Base-by-base conservation (phyloP, 2,329 filamentous ascomycete species). In the Coniosporium tulheliwenetii region DNA sequence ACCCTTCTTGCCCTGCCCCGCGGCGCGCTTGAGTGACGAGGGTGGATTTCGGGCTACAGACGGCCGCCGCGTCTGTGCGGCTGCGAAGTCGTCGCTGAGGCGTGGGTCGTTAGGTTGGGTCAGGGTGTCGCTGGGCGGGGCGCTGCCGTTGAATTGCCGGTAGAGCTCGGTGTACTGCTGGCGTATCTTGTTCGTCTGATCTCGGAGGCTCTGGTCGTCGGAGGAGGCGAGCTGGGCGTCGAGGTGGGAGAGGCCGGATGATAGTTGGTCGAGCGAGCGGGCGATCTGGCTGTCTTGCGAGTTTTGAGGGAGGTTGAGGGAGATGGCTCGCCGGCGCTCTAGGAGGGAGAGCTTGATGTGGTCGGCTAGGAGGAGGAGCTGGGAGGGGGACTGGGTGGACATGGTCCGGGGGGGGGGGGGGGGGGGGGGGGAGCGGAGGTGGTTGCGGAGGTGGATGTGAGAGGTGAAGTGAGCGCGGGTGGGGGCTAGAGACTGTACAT, bases 271-370 rank as follows among this genome's bases (percentile, higher is more conserved):
- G 39, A 98, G 69, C 2, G 87, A 95, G 40, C 85, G 76, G 12
- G 83, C 82, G 50, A 96, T 87, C 59, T 93, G 83, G 34, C 81
- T 81, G 64, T 95, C 86, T 61, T 94, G 85, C 14, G 79, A 77
- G 56, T 81, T 81, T 39, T 76, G 76, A 44, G 85, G 76, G 42
- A 94, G 73, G 50, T 85, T 79, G 36, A 94, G 72, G 10, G 78
- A 82, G 52, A 85, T 77, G 38, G 87, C 85, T 43, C 89, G 79
- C 64, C 93, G 81, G 43, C 89, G 79, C 66, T 96, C 91, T 19
- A 96, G 77, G 12, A 98, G 73, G 10, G 87, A 94, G 45, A 96
- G 76, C 64, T 96, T 95, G 70, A 96, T 84, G 63, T 96, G 89
- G 65, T 98, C 91, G 54, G 87, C 85, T 43, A 96, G 77, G 41